phyloP scores from a whole-genome alignment of 2,329 filamentous ascomycete genomes.

The Rhynchosporium secalis region DNA sequence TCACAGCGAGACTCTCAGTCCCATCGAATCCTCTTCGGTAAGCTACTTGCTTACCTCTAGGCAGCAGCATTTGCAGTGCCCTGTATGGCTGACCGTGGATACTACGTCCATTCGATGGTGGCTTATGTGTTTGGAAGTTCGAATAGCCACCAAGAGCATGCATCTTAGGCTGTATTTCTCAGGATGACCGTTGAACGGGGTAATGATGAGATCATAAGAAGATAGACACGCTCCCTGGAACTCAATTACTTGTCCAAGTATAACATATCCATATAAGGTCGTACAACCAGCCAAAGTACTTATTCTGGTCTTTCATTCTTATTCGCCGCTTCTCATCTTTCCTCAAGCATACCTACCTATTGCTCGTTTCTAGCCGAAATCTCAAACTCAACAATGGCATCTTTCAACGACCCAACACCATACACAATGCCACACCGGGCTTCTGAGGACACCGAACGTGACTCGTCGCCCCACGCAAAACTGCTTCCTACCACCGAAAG shows the following conservation, averaged over 20 bases:
- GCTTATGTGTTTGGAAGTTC: not conserved
- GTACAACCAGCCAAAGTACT: not conserved
- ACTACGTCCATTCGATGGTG: not conserved
- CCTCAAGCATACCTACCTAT: not conserved
- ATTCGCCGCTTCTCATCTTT: not conserved
- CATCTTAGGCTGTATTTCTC: not conserved
- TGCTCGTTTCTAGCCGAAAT: not conserved
- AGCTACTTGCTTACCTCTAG: not conserved
- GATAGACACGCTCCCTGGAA: not conserved
- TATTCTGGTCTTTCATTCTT: not conserved
- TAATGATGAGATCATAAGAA: not conserved
- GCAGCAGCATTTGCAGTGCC: not conserved
- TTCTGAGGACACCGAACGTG: slow-evolving; percentile 13
- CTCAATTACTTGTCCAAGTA: not conserved
- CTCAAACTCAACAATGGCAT: not conserved
- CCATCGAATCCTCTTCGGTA: not conserved
- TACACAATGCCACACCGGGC: not conserved
- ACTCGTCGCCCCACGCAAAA: slow-evolving; percentile 10
- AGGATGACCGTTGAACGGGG: not conserved
- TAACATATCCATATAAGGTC: not conserved
- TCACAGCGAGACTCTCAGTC: not conserved
- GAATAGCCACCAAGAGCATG: not conserved
- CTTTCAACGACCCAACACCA: not conserved
- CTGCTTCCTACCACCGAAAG: slow-evolving; percentile 4
- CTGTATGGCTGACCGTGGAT: not conserved